Evolutionary conservation across 108 stramenopile genomes (phyloP).

Genomic region (Cyclotella sp.): DNA sequence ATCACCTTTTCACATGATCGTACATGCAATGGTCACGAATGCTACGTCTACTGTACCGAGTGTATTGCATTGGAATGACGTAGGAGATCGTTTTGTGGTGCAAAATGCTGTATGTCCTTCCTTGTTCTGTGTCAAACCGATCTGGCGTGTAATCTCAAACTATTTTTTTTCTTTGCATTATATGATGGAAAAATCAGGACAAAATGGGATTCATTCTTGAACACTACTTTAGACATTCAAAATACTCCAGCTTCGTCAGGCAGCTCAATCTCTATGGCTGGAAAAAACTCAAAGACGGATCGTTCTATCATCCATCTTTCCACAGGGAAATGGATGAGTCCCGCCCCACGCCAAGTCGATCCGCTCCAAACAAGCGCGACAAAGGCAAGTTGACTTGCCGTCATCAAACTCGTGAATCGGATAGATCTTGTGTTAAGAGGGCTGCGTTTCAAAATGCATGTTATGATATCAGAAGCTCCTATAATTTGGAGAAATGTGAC

Average conservation of each 20-base stretch:
- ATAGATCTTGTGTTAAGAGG: slow-evolving; percentile 3
- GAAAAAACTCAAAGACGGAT: slow-evolving; percentile 1
- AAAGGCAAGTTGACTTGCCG: neutral
- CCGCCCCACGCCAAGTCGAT: neutral
- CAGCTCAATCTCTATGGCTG: slow-evolving; percentile 16
- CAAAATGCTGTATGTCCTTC: neutral
- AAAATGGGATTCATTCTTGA: slow-evolving; percentile 6
- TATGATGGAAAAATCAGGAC: too few relatives aligned
- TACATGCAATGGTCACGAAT: slow-evolving; percentile 15
- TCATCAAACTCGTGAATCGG: neutral
- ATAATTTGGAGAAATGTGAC: neutral
- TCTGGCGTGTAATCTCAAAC: too few relatives aligned
- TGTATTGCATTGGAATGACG: slow-evolving; percentile 12
- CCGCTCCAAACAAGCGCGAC: neutral
- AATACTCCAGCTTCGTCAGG: neutral
- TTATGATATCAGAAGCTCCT: slow-evolving; percentile 7
- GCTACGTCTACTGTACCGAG: neutral
- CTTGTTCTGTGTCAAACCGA: neutral
- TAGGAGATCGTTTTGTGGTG: neutral
- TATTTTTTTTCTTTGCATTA: too few relatives aligned
- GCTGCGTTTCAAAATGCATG: slow-evolving; percentile 9
- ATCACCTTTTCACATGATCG: neutral
- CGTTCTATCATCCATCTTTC: slow-evolving; percentile 19
- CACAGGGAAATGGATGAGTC: slow-evolving; percentile 3
- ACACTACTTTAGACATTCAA: slow-evolving; percentile 3